These are phyloP conservation scores for Leccinum rimulosum DNA, from an alignment of 768 basidiomycete genomes.

Conservation along the genomic window DNA sequence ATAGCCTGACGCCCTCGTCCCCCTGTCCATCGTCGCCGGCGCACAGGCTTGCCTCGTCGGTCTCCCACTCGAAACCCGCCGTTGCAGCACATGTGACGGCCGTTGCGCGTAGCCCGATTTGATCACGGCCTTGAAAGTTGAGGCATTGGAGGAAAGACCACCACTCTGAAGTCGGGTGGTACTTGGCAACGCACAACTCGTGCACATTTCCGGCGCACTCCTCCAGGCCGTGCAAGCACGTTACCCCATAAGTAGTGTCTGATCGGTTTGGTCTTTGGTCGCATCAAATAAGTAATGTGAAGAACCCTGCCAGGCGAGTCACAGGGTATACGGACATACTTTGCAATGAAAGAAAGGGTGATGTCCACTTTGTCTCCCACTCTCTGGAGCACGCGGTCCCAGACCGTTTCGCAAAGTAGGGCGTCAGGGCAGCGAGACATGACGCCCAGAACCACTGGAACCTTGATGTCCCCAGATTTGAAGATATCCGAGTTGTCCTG, in stretches of 20 bases:
- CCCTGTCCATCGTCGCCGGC: conserved; percentile 60
- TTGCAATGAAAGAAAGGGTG: conserved; percentile 69
- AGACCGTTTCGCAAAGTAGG: conserved; percentile 72
- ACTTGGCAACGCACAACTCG: conserved; percentile 74
- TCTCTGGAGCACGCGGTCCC: conserved; percentile 65
- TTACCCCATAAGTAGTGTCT: conserved; percentile 72
- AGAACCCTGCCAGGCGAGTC: background rate
- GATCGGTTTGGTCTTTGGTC: conserved; percentile 54
- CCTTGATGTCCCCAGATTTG: conserved; percentile 34
- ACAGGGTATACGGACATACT: conserved; percentile 42
- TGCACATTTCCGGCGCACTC: conserved; percentile 92
- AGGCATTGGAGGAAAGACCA: conserved; percentile 85
- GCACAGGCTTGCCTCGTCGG: conserved; percentile 53
- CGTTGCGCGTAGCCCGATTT: conserved; percentile 64
- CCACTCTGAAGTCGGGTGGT: conserved; percentile 57
- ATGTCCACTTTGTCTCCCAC: conserved; percentile 67
- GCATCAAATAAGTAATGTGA: conserved; percentile 8
- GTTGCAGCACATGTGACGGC: conserved; percentile 64
- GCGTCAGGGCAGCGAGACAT: conserved; percentile 84
- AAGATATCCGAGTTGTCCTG: conserved; percentile 19
- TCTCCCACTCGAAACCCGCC: conserved; percentile 68
- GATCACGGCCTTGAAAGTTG: conserved; percentile 58
- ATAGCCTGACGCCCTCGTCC: conserved; percentile 58
- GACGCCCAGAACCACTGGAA: conserved; percentile 54
- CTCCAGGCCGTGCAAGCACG: conserved; percentile 73